phyloP scores from a whole-genome alignment of 176 grass and related monocot genomes.

The Otatea glauca region DNA sequence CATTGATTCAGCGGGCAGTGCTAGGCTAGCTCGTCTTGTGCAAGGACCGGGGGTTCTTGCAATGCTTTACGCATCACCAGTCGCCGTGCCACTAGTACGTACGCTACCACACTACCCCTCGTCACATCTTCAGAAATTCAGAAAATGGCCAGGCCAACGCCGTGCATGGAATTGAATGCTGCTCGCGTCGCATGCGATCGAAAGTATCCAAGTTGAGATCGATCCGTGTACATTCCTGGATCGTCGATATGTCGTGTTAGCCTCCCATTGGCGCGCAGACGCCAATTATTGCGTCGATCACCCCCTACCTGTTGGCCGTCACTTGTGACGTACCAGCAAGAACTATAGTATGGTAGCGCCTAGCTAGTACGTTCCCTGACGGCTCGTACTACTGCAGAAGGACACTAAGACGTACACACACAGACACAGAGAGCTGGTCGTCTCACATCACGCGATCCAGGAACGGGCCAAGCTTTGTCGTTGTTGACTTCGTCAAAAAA shows the following conservation, averaged over 20 bases:
- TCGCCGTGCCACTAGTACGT: too few species aligned
- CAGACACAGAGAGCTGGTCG: not conserved
- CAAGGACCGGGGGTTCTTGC: not conserved
- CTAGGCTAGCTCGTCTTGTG: too few species aligned
- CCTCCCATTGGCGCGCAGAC: not conserved
- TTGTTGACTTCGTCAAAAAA: not conserved
- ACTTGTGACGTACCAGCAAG: not conserved
- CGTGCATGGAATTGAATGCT: too few species aligned
- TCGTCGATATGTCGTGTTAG: too few species aligned
- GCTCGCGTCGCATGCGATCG: too few species aligned
- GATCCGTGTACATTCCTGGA: too few species aligned
- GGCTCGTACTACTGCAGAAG: not conserved
- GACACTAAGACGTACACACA: not conserved
- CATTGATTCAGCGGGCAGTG: not conserved
- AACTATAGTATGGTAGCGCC: not conserved
- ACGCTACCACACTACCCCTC: too few species aligned
- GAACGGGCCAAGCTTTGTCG: not conserved
- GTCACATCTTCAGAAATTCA: not conserved
- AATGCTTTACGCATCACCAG: not conserved
- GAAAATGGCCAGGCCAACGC: not conserved
- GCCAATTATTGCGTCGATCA: not conserved
- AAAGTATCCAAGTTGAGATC: too few species aligned
- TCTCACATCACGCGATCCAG: not conserved
- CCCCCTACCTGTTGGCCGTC: not conserved
- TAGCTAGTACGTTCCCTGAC: not conserved